These are phyloP conservation scores for Petasospora fabianii DNA, from an alignment of 1,139 yeast genomes.

Conservation along the genomic window DNA sequence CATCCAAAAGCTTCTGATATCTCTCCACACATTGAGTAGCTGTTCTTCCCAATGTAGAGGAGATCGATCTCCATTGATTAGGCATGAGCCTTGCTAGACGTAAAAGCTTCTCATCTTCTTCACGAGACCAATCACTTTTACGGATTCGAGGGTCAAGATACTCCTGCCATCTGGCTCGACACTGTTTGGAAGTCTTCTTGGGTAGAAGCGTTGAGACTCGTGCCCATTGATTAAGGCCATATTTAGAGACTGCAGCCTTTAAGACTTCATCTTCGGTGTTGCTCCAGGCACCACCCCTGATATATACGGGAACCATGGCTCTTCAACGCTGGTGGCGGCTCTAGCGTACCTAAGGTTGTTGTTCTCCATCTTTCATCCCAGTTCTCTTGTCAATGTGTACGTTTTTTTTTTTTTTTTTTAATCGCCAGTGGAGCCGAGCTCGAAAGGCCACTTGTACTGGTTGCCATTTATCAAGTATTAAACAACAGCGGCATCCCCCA, in stretches of 20 bases:
- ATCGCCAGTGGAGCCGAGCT: too few relatives aligned
- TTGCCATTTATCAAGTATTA: too few relatives aligned
- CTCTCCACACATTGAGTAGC: conserved; percentile 89
- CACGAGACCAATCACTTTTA: conserved; percentile 64
- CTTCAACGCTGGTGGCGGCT: too few relatives aligned
- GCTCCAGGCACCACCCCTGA: conserved; percentile 90
- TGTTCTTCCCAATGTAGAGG: conserved; percentile 76
- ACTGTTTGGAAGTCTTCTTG: conserved; percentile 85
- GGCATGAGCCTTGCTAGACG: conserved; percentile 70
- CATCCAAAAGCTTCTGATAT: conserved; percentile 72
- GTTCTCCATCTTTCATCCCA: too few relatives aligned
- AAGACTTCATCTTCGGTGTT: conserved; percentile 67
- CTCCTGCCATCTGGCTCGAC: conserved; percentile 91
- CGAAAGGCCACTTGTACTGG: too few relatives aligned
- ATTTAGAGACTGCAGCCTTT: conserved; percentile 87
- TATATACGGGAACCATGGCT: conserved; percentile 61
- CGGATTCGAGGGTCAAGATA: conserved; percentile 75
- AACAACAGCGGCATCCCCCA: too few relatives aligned
- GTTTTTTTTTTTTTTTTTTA: too few relatives aligned
- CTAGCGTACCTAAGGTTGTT: too few relatives aligned
- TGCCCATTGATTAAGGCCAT: conserved; percentile 94
- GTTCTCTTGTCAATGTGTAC: too few relatives aligned
- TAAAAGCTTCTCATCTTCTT: conserved; percentile 73
- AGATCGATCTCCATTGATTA: conserved; percentile 91
- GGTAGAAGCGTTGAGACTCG: conserved; percentile 84